phyloP scores from a whole-genome alignment of 1,284 basidiomycete species.

The Ceraceosorus guamensis region DNA sequence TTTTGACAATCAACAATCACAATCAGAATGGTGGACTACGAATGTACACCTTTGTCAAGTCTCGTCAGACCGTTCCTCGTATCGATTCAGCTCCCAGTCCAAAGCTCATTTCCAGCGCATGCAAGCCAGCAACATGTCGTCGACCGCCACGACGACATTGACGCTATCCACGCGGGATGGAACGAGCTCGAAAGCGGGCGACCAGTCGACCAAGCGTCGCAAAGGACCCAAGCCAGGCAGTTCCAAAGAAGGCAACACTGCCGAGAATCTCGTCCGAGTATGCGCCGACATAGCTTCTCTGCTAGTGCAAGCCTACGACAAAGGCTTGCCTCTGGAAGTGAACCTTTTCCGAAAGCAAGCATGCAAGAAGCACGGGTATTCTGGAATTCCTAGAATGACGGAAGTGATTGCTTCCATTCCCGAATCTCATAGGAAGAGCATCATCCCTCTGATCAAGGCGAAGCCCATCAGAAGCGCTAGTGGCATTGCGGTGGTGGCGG shows the following conservation, averaged over 20 bases:
- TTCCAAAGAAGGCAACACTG: constrained; percentile 54
- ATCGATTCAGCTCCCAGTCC: no score
- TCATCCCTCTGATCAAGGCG: constrained; percentile 83
- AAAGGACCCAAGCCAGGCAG: no score
- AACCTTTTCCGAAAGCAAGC: constrained; percentile 79
- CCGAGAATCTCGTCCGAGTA: constrained; percentile 80
- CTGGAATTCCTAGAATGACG: constrained; percentile 82
- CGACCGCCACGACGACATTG: no score
- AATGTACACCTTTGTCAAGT: no score
- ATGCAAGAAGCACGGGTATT: constrained; percentile 80
- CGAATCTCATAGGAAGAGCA: constrained; percentile 85
- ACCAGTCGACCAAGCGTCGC: no score
- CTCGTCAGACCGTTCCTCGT: no score
- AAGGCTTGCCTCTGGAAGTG: constrained; percentile 60
- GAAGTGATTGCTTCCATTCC: constrained; percentile 98
- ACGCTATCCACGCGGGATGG: no score
- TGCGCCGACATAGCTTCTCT: constrained; percentile 91
- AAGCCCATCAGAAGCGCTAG: constrained; percentile 95
- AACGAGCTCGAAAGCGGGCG: no score
- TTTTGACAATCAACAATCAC: no score
- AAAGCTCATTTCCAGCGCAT: no score
- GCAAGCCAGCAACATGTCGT: no score
- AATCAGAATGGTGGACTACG: no score
- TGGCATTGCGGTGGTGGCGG: constrained; percentile 96
- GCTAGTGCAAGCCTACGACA: constrained; percentile 80